Conservation (phyloP, 305 asterid species). For the Fraxinus sp. region DNA sequence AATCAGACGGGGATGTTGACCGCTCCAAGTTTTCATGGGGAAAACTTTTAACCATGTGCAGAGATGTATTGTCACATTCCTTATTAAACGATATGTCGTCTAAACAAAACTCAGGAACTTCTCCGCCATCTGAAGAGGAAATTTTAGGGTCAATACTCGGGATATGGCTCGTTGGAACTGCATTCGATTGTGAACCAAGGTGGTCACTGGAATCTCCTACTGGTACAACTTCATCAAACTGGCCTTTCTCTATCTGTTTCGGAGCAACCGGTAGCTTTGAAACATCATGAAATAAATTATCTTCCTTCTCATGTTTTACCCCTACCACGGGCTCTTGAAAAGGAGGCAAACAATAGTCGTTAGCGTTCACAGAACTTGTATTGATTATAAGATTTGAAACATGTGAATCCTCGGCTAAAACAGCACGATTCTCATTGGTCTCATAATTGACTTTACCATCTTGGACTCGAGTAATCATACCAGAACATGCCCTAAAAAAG, state of each 20-base stretch:
- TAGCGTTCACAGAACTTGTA: slow-evolving; percentile 24
- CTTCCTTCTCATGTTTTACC: slow-evolving; percentile 4
- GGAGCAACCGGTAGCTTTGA: neutral
- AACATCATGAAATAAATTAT: neutral
- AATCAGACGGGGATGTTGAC: slow-evolving; percentile 26
- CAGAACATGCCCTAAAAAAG: slow-evolving; percentile 38
- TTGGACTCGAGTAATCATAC: slow-evolving; percentile 30
- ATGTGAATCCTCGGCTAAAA: slow-evolving; percentile 23
- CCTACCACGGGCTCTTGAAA: slow-evolving; percentile 12
- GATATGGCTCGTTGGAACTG: slow-evolving; percentile 10
- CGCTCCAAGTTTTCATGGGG: slow-evolving; percentile 22
- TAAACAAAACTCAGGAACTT: slow-evolving; percentile 16
- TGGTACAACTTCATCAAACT: slow-evolving; percentile 2
- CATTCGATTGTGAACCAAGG: slow-evolving; percentile 8
- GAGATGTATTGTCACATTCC: slow-evolving; percentile 15
- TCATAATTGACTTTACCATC: slow-evolving; percentile 29
- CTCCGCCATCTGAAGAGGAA: slow-evolving; percentile 7
- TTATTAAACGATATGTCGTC: slow-evolving; percentile 10
- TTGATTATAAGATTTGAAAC: slow-evolving; percentile 22
- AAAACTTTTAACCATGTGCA: neutral
- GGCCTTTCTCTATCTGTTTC: neutral
- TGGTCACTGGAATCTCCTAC: slow-evolving; percentile 12
- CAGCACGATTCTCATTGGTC: slow-evolving; percentile 26
- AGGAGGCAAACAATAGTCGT: slow-evolving; percentile 9
- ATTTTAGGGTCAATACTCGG: slow-evolving; percentile 4